Evolutionary conservation across 139 green algal species (phyloP), one percentile per base, ranked within the genome.

Genomic region (Ettlia oleoabundans): DNA sequence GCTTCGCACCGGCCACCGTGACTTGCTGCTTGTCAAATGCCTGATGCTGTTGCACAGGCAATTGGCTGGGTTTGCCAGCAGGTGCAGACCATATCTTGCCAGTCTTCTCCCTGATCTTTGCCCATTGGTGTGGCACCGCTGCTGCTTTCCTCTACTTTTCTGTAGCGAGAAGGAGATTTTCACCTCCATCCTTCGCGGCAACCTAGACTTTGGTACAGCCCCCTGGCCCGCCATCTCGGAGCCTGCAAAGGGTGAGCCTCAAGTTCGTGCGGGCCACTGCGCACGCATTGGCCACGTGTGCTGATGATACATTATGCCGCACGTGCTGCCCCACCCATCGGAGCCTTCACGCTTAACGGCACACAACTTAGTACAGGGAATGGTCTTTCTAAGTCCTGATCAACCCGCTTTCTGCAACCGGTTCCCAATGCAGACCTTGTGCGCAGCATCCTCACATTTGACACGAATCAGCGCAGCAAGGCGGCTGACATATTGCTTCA

Each of bases 111-210:
- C n/a, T n/a, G n/a, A n/a, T 58, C 47, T 15, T 58, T 15, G 15
- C 47, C 47, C 15, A 15, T 58, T 15, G 13, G 10, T 58, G 15
- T 58, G 47, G 47, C 47, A 10, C 65, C n/a, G 2, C 33, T 32
- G n/a, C n/a, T n/a, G n/a, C n/a, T n/a, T n/a, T 47, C 3, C 40
- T 53, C 10, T 37, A 26, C 64, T 32, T 22, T 40, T 2, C 32
- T 89, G 95, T 71, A 97, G 87, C 51, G 85, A 93, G 71, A 80
- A 90, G 64, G 89, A 92, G 35, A 93, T 94, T 61, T 93, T 94
- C 80, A 91, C 88, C 74, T 89, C 88, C 82, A 89, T 94, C 19
- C 78, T 89, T 35, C 79, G 82, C 6, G 81, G 72, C 43, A 67
- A 89, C 32, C n/a, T 88, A 15, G 88, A 92, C 81, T 82, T 91